Percentiles rank a stretch among this genome's conserved stretches.
Evolutionary conservation across 2,329 filamentous ascomycete genomes (phyloP).

Genomic region (Trichoderma semiorbis): DNA sequence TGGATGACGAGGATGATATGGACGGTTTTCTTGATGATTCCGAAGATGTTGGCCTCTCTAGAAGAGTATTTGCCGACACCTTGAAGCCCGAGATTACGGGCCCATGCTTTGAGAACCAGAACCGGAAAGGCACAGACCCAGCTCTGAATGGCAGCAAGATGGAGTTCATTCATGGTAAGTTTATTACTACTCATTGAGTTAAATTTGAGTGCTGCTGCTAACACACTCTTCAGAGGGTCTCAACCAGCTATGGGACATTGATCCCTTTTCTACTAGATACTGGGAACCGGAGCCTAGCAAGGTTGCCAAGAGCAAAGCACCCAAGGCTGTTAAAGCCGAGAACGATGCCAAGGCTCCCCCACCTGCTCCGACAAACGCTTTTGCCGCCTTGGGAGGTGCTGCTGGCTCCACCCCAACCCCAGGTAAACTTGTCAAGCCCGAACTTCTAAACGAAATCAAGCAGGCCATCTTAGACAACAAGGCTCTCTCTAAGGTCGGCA

Average conservation of each 20-base stretch:
- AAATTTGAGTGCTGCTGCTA: not conserved
- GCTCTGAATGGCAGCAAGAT: slow-evolving; percentile 63
- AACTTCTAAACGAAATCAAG: slow-evolving; percentile 42
- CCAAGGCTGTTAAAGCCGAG: slow-evolving; percentile 18
- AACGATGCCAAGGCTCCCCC: slow-evolving; percentile 32
- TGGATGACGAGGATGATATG: slow-evolving; percentile 78
- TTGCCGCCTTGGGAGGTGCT: slow-evolving; percentile 32
- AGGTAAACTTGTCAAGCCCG: slow-evolving; percentile 36
- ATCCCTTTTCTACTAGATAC: slow-evolving; percentile 81
- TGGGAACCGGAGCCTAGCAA: slow-evolving; percentile 55
- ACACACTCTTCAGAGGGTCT: slow-evolving; percentile 41
- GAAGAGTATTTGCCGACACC: slow-evolving; percentile 61
- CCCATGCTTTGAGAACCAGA: slow-evolving; percentile 72
- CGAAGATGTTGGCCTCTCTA: slow-evolving; percentile 59
- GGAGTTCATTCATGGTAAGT: slow-evolving; percentile 68
- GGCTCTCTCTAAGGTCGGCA: slow-evolving; percentile 39
- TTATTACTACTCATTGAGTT: no score
- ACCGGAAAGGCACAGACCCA: slow-evolving; percentile 44
- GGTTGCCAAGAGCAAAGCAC: slow-evolving; percentile 11
- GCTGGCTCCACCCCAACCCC: slow-evolving; percentile 19
- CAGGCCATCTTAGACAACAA: slow-evolving; percentile 40
- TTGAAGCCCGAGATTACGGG: slow-evolving; percentile 76
- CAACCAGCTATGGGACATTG: slow-evolving; percentile 57
- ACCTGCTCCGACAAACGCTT: slow-evolving; percentile 35
- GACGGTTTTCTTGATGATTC: slow-evolving; percentile 87